Evolutionary conservation across 495 filamentous ascomycete species (phyloP).

Genomic region (Podospora bellae-mahoneyi): DNA sequence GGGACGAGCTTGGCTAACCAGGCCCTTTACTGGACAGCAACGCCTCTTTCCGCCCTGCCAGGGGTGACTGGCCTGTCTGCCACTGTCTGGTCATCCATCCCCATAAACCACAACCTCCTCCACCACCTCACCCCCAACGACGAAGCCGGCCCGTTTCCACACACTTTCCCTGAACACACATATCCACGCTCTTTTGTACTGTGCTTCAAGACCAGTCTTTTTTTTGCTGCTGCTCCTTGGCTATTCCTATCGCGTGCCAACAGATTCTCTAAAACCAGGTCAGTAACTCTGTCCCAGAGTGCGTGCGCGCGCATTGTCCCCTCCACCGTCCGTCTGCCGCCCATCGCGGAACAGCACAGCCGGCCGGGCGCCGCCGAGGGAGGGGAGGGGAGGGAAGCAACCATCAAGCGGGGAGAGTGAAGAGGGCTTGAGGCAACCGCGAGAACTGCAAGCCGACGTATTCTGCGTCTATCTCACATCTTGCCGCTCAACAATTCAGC

Average conservation of each 20-base stretch:
- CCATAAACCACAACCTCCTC: conserved; percentile 34
- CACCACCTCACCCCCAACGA: conserved; percentile 30
- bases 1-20: conserved; percentile 24
- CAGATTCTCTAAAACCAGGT: conserved; percentile 31
- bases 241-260: conserved; percentile 29
- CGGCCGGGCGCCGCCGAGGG: not conserved
- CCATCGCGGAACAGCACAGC: not conserved
- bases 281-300: conserved; percentile 9
- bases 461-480: not conserved
- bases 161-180: conserved; percentile 25
- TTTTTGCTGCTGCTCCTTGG: conserved; percentile 38
- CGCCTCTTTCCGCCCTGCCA: conserved; percentile 21
- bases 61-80: conserved; percentile 18
- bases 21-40: conserved; percentile 21
- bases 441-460: not conserved
- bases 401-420: not conserved
- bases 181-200: conserved; percentile 38
- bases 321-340: not conserved
- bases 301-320: conserved; percentile 2
- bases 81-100: conserved; percentile 3
- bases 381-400: conserved; percentile 3
- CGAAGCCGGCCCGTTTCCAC: conserved; percentile 27
- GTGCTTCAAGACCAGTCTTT: conserved; percentile 19
- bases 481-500: not conserved
- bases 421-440: no score